These are phyloP conservation scores for Novakomyces olei DNA, from an alignment of 805 yeast genomes.

Conservation along the genomic window DNA sequence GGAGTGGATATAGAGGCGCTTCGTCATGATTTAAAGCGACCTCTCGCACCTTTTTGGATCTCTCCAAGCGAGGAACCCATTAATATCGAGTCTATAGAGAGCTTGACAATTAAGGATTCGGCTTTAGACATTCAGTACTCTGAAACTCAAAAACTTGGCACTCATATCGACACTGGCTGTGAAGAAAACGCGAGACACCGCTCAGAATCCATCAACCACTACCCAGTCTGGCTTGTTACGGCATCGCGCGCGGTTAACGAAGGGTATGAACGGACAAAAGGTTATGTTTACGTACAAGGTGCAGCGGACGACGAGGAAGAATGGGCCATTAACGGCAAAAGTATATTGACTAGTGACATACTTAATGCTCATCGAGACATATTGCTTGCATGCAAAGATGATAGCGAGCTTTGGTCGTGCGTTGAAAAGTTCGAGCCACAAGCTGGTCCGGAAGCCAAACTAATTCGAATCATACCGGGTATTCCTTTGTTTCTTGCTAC, in stretches of 20 bases:
- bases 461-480: conserved; percentile 6
- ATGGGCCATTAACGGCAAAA: too few species aligned
- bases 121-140: conserved; percentile 18
- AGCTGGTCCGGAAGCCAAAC: conserved; percentile 32
- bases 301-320: conserved; percentile 88
- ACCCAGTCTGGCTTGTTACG: conserved; percentile 32
- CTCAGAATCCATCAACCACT: too few species aligned
- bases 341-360: too few species aligned
- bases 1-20: conserved; percentile 21
- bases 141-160: too few species aligned
- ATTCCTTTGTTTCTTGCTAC: conserved; percentile 6
- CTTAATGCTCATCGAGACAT: not conserved
- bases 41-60: conserved; percentile 48
- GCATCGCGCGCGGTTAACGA: conserved; percentile 42
- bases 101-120: too few species aligned
- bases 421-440: conserved; percentile 24
- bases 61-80: too few species aligned
- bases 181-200: too few species aligned
- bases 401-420: not conserved
- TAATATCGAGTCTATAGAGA: too few species aligned
- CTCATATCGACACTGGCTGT: too few species aligned
- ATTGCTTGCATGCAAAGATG: not conserved
- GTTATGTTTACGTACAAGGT: conserved; percentile 59
- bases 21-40: conserved; percentile 20
- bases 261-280: conserved; percentile 26